Conservation (phyloP, 2,329 filamentous ascomycete genomes). For the Blastomyces parvus region DNA sequence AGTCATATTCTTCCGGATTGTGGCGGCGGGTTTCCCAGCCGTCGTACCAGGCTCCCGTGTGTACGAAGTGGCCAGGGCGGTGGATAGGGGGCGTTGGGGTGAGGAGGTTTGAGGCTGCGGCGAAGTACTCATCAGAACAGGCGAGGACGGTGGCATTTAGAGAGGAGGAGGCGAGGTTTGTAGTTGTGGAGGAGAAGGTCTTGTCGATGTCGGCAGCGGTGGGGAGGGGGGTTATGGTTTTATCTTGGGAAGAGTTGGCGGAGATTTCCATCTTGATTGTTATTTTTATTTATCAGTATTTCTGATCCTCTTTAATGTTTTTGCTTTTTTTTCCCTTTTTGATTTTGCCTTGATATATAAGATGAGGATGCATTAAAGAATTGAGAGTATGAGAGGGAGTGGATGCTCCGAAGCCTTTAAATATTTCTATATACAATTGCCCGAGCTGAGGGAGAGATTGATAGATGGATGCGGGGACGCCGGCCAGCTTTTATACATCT, state of each 20-base stretch:
- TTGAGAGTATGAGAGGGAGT: not conserved
- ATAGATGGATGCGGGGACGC: not conserved
- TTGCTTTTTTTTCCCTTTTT: not conserved
- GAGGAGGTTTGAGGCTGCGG: conserved; percentile 49
- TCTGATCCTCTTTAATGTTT: not conserved
- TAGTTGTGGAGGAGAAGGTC: conserved; percentile 39
- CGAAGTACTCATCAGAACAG: conserved; percentile 54
- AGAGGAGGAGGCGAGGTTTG: conserved; percentile 36
- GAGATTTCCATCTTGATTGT: conserved; percentile 1
- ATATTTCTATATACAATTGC: not conserved
- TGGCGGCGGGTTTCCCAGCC: conserved; percentile 56
- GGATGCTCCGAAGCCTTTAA: not conserved
- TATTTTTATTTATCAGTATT: not conserved
- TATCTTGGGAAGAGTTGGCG: conserved; percentile 19
- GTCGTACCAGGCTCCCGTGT: conserved; percentile 55
- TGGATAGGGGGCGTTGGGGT: conserved; percentile 48
- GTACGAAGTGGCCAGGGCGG: conserved; percentile 49
- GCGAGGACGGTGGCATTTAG: conserved; percentile 48
- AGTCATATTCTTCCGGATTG: conserved; percentile 50
- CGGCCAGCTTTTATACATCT: not conserved
- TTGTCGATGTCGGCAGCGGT: conserved; percentile 41
- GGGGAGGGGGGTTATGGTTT: conserved; percentile 30
- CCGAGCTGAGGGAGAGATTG: not conserved
- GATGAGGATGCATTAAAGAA: not conserved
- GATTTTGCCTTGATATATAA: not conserved